Evolutionary conservation across 768 basidiomycete species (phyloP).

Genomic region (Mycena capillaripes): DNA sequence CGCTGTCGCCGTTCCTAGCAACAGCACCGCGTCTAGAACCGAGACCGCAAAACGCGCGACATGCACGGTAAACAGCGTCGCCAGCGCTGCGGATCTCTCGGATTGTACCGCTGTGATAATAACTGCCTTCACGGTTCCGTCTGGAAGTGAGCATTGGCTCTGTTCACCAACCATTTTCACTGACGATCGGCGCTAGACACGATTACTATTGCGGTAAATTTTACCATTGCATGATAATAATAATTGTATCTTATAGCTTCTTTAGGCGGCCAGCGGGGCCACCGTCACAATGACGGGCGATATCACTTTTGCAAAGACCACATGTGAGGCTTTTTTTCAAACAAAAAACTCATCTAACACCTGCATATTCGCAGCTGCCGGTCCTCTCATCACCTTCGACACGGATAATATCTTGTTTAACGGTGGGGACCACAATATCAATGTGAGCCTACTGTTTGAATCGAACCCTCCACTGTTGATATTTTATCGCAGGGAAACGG

Average conservation of each 20-base stretch:
- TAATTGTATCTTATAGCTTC: conserved; percentile 14
- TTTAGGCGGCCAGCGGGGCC: conserved; percentile 49
- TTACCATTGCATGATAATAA: not conserved
- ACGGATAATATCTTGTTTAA: conserved; percentile 32
- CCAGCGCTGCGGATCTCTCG: conserved; percentile 34
- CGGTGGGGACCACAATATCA: conserved; percentile 31
- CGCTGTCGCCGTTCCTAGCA: conserved; percentile 11
- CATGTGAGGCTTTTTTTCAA: not conserved
- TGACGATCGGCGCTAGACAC: conserved; percentile 6
- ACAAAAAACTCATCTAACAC: no score
- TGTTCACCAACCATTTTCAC: not conserved
- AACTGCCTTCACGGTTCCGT: conserved; percentile 32
- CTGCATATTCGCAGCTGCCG: conserved; percentile 20
- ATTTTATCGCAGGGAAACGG: conserved; percentile 26
- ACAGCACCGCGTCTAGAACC: conserved; percentile 4
- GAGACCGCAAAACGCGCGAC: conserved; percentile 39
- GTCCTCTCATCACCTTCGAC: conserved; percentile 33
- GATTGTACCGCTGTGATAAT: conserved; percentile 38
- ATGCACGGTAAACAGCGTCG: conserved; percentile 40
- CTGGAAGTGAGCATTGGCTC: not conserved
- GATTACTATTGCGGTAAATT: conserved; percentile 11
- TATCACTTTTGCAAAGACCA: conserved; percentile 34
- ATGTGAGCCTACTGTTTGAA: not conserved
- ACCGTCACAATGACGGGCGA: conserved; percentile 38
- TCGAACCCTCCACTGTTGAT: not conserved